Base-by-base conservation (phyloP, 2,329 filamentous ascomycete species). In the Chaetomium strumarium region DNA sequence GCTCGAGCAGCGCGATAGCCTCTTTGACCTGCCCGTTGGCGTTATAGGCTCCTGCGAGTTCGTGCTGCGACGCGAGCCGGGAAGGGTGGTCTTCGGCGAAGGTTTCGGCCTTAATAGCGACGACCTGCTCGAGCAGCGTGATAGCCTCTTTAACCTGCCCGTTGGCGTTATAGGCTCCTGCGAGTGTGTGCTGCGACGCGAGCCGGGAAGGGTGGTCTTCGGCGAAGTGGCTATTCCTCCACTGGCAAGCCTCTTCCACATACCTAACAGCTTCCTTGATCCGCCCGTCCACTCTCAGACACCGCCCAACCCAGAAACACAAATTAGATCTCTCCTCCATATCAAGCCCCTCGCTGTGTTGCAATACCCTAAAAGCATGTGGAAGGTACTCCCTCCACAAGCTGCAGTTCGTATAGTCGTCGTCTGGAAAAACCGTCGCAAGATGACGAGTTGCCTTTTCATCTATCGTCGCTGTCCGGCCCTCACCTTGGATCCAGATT, bases 361-460 rank as follows among this genome's bases (percentile, higher is more conserved):
- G 52, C 10, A 67, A 54, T 34, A 64, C 46, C 38, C 55, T 52
- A 7, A 63, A 39, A 44, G 60, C 60, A 55, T 68, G 66, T 42
- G 64, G 62, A 17, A 67, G 41, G 33, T 64, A 66, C 41, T 53
- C 49, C 51, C 58, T 58, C 62, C 63, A 65, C 34, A 52, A 10
- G 2, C 53, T 34, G 19, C 57, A 58, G 39, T 60, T 60, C 11
- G 43, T 48, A 14, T 24, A 31, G 17, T 61, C 34, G 13, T 37
- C 16, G 11, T 10, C 1, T 12, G 53, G 57, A 19, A 60, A 62
- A 51, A 53, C 40, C 1, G 6, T 17, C 10, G 20, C 6, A 37
- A 62, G 5, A 53, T 59, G 55, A 14, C 40, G 49, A 39, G 52
- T 55, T 13, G 57, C 57, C 14, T 44, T 52, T 36, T 33, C 34